Evolutionary conservation across 2,329 filamentous ascomycete genomes (phyloP).

Genomic region (Aspergillus carbonarius): DNA sequence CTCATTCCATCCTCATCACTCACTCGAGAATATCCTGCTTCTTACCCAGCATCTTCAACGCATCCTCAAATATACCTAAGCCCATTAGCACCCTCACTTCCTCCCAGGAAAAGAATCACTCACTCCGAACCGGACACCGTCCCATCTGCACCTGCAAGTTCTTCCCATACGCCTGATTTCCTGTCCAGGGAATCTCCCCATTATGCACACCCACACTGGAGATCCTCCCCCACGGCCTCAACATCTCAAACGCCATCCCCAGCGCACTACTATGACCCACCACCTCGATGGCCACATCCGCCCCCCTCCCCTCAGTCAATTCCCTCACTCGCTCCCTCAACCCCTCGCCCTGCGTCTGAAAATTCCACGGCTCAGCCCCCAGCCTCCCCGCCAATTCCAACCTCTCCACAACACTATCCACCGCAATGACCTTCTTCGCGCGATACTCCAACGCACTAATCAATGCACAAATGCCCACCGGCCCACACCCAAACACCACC

Average conservation of each 20-base stretch:
- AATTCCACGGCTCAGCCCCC: constrained; percentile 80
- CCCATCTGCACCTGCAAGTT: constrained; percentile 73
- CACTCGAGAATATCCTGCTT: constrained; percentile 66
- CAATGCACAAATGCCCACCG: constrained; percentile 79
- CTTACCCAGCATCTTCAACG: constrained; percentile 61
- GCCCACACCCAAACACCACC: constrained; percentile 77
- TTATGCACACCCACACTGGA: constrained; percentile 75
- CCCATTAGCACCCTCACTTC: background rate
- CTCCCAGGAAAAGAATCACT: background rate
- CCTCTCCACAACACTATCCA: constrained; percentile 73
- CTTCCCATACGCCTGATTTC: constrained; percentile 63
- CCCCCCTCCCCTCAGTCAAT: constrained; percentile 73
- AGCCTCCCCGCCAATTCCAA: constrained; percentile 68
- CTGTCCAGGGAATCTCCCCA: constrained; percentile 65
- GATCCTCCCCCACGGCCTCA: constrained; percentile 70
- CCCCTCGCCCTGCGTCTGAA: constrained; percentile 61
- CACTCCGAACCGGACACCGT: constrained; percentile 62
- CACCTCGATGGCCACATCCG: constrained; percentile 78
- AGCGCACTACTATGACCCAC: constrained; percentile 68
- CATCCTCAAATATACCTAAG: constrained; percentile 59
- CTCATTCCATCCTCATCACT: constrained; percentile 26
- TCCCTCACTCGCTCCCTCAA: constrained; percentile 61
- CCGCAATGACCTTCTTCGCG: constrained; percentile 71
- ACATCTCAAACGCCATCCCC: constrained; percentile 67
- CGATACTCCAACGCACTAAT: constrained; percentile 69